Evolutionary conservation across 257 asterid species (phyloP), one percentile per base, ranked within the genome.

Genomic region (Solanum lignicaule): DNA sequence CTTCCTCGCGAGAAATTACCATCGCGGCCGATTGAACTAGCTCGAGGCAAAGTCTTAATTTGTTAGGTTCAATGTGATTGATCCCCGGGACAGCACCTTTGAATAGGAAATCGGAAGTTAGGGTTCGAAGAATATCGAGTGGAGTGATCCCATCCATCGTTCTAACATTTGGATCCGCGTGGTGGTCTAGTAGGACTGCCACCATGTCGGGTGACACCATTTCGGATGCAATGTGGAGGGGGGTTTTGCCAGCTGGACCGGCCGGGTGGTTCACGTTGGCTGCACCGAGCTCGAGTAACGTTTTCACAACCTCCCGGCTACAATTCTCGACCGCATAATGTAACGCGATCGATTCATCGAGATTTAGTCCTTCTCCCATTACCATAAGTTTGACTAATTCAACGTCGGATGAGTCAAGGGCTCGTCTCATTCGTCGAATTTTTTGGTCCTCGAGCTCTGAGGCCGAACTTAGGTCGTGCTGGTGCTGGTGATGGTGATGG

Each of bases 141-240:
- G 99, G 98, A 10, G 99, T 95, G 27, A 95, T 83, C 12, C 98
- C 98, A 25, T 95, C 98, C 0, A 94, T 92, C 3, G 97, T 95
- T 9, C 97, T 88, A 4, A 94, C 98, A 38, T 94, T 94, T 1
- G 99, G 99, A 31, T 96, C 98, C 0, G 99, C 98, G 69, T 96
- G 99, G 91, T 96, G 99, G 91, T 96, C 99, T 11, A 96, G 93
- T 15, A 96, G 91, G 25, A 96, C 99, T 5, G 99, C 96, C 62
- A 96, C 99, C 99, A 96, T 96, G 88, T 96, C 99, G 11, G 99
- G 98, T 0, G 99, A 96, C 52, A 96, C 99, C 99, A 96, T 96
- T 87, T 95, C 99, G 0, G 99, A 95, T 0, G 98, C 98, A 6
- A 95, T 72, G 87, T 96, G 99, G 14, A 96, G 98, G 12, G 99